These are phyloP conservation scores for Senna siamea DNA, from an alignment of 306 rosid genomes.

Conservation along the genomic window DNA sequence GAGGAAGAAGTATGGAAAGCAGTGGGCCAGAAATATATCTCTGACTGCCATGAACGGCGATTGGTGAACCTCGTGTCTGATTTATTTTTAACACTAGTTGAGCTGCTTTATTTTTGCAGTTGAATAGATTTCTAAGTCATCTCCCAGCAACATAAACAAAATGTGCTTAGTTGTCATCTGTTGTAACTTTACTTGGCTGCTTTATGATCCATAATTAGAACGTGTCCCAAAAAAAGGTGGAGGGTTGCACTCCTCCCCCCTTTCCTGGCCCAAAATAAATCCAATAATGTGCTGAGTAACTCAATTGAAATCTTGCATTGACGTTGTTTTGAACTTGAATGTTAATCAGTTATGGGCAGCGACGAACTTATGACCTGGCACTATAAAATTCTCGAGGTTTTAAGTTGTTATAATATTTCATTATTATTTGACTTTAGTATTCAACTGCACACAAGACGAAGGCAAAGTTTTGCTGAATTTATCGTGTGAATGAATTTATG, in stretches of 20 bases:
- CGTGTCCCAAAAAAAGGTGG: neutral
- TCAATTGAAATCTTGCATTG: neutral
- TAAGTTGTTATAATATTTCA: neutral
- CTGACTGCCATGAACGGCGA: slow-evolving; percentile 41
- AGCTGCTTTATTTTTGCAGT: slow-evolving; percentile 2
- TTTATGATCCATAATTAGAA: neutral
- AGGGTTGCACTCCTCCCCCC: neutral
- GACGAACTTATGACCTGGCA: neutral
- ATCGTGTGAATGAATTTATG: neutral
- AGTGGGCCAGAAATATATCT: slow-evolving; percentile 34
- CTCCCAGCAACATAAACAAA: neutral
- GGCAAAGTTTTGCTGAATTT: neutral
- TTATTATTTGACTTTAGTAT: neutral
- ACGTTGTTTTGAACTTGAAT: neutral
- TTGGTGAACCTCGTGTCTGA: slow-evolving; percentile 48
- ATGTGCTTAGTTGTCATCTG: neutral
- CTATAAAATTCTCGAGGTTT: neutral
- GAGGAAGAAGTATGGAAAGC: slow-evolving; percentile 59
- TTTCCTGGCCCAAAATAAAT: neutral
- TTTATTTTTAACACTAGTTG: neutral
- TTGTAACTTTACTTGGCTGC: neutral
- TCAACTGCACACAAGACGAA: neutral
- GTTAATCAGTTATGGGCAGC: neutral
- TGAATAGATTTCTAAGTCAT: neutral
- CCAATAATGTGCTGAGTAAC: neutral